Evolutionary conservation across 345 rosid species (phyloP).

Genomic region (Brassica incana): DNA sequence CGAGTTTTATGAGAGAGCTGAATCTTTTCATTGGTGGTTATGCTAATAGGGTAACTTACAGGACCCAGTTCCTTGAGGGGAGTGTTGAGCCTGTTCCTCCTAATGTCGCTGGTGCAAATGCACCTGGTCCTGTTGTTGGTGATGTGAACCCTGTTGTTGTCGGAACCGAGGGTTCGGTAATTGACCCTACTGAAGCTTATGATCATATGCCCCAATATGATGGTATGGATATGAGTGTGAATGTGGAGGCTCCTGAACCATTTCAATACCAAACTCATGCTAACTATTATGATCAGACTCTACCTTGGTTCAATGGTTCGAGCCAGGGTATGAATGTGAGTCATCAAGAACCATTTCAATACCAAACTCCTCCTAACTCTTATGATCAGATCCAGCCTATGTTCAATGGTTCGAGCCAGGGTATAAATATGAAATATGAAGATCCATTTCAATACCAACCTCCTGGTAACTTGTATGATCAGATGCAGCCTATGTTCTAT

Average conservation of each 20-base stretch:
- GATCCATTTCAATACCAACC: background rate
- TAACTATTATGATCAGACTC: too few species aligned
- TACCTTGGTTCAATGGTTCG: too few species aligned
- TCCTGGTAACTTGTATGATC: background rate
- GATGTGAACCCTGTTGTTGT: background rate
- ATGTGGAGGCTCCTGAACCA: too few species aligned
- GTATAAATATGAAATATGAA: background rate
- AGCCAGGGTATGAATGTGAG: too few species aligned
- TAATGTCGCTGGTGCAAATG: background rate
- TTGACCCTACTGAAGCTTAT: background rate
- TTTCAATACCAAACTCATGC: too few species aligned
- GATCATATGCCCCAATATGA: background rate
- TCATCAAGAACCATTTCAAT: too few species aligned
- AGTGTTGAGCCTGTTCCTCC: background rate
- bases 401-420: background rate
- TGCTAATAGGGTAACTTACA: background rate
- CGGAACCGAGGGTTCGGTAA: background rate
- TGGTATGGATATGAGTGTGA: background rate
- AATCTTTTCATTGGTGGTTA: background rate
- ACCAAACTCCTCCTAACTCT: too few species aligned
- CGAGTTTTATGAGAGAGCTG: background rate
- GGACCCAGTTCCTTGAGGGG: background rate
- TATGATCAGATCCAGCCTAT: background rate
- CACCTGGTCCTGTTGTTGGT: background rate
- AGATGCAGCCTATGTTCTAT: background rate